Evolutionary conservation across 345 rosid species (phyloP).

Genomic region (Citrus unshiu): DNA sequence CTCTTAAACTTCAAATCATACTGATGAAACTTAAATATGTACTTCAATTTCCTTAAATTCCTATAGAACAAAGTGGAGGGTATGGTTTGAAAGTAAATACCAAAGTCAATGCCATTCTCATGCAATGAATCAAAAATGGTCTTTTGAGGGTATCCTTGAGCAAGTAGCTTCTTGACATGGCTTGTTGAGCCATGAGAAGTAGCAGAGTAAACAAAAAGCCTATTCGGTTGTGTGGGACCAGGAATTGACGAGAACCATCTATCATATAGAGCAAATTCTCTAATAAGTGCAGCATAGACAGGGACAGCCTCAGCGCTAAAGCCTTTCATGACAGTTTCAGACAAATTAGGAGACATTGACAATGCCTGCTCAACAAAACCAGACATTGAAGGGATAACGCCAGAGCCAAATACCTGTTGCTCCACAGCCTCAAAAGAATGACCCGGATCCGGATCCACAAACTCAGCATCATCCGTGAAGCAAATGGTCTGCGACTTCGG

Average conservation of each 20-base stretch:
- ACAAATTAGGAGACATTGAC: constrained; percentile 65
- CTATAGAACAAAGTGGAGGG: constrained; percentile 84
- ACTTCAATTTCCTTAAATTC: constrained; percentile 82
- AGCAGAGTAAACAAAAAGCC: constrained; percentile 84
- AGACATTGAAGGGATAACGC: constrained; percentile 70
- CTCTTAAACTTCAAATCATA: constrained; percentile 57
- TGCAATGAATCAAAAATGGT: constrained; percentile 90
- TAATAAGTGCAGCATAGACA: constrained; percentile 55
- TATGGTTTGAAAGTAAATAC: constrained; percentile 74
- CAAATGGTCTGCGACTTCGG: constrained; percentile 50
- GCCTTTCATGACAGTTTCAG: constrained; percentile 84
- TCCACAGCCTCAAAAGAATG: constrained; percentile 88
- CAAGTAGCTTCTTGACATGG: constrained; percentile 74
- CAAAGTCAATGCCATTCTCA: constrained; percentile 59
- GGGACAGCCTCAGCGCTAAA: constrained; percentile 76
- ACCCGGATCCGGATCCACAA: constrained; percentile 97
- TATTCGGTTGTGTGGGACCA: constrained; percentile 96
- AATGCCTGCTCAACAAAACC: constrained; percentile 92
- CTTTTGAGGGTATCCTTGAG: constrained; percentile 81
- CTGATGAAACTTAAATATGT: constrained; percentile 62
- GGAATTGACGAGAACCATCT: constrained; percentile 96
- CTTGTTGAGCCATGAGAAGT: constrained; percentile 95
- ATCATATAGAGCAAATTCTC: constrained; percentile 80
- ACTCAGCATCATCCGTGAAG: constrained; percentile 84
- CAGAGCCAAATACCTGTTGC: constrained; percentile 78